phyloP scores from a whole-genome alignment of 108 stramenopile genomes.

The Nitzschia palea region DNA sequence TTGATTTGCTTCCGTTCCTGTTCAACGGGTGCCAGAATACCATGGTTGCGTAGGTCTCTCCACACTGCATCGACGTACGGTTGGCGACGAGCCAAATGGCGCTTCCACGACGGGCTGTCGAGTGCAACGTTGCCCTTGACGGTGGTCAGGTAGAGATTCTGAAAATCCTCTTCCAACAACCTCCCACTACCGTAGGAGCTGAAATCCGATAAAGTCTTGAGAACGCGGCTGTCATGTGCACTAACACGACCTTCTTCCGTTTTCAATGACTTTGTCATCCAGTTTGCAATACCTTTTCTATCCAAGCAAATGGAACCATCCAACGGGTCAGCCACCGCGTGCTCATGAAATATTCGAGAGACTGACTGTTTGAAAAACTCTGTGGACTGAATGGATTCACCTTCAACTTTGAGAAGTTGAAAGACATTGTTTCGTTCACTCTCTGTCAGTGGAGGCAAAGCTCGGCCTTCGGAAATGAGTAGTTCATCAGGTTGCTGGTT shows the following conservation, averaged over 20 bases:
- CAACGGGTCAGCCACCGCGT: conserved; percentile 31
- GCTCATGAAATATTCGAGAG: conserved; percentile 52
- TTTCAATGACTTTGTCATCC: conserved; percentile 67
- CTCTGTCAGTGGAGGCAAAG: conserved; percentile 58
- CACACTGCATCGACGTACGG: conserved; percentile 54
- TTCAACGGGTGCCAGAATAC: conserved; percentile 63
- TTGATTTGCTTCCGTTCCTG: conserved; percentile 39
- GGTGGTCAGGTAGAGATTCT: conserved; percentile 53
- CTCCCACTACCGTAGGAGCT: conserved; percentile 55
- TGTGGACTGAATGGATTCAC: conserved; percentile 25
- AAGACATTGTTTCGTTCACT: conserved; percentile 40
- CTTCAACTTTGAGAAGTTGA: conserved; percentile 41
- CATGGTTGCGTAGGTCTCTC: conserved; percentile 75
- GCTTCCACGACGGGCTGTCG: background rate
- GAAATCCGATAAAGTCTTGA: conserved; percentile 50
- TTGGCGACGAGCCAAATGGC: conserved; percentile 21
- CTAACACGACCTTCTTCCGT: conserved; percentile 40
- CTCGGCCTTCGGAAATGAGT: conserved; percentile 58
- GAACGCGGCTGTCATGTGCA: conserved; percentile 56
- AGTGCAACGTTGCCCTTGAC: conserved; percentile 25
- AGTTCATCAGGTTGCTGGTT: conserved; percentile 63
- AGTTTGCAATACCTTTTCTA: conserved; percentile 39
- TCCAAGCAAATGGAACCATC: conserved; percentile 32
- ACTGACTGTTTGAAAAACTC: conserved; percentile 58
- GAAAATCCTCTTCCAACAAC: conserved; percentile 55